Evolutionary conservation across 495 filamentous ascomycete species (phyloP), one percentile per base, ranked within the genome.

Genomic region (Aspergillus sparsus): DNA sequence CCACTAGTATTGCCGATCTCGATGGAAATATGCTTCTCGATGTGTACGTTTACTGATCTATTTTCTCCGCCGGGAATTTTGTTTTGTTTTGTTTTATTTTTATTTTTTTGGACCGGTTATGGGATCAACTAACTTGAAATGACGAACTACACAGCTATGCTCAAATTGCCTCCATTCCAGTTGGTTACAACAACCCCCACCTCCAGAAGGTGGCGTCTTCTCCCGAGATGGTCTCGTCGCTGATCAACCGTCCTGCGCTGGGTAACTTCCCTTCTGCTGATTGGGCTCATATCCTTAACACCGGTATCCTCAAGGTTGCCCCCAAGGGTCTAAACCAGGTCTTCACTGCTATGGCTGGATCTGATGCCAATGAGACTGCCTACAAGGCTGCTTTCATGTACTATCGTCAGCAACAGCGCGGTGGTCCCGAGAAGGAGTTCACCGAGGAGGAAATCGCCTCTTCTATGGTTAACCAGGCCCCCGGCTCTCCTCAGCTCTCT

Each of bases 341-440:
- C 66, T 98, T 98, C 83, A 98, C 94, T 27, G 93, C 89, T 65
- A 91, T 92, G 85, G 86, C 93, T 53, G 94, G 94, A 64, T 96
- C 92, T 8, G 94, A 98, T 70, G 95, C 94, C 74, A 98, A 97
- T 80, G 95, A 99, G 76, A 92, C 91, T n/a, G 95, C 95, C 52
- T 99, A 93, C 83, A 98, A 98, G 76, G 94, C 94, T 39, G 94
- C 94, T 56, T 98, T 98, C 82, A 98, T 98, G 88, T 98, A 90
- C 85, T 88, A 89, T 62, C 88, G 93, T 21, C 91, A 92, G 71
- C 83, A 87, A 45, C 86, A 97, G 77, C 90, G 94, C 63, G 94
- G 94, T 65, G 93, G 93, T 27, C 72, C 82, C 58, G 68, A 87
- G 49, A 89, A 89, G 33, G 91, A 93, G 62, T 98, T 98, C 78